Base-by-base conservation (phyloP, 2,329 filamentous ascomycete genomes). In the Hypoxylon sp. region DNA sequence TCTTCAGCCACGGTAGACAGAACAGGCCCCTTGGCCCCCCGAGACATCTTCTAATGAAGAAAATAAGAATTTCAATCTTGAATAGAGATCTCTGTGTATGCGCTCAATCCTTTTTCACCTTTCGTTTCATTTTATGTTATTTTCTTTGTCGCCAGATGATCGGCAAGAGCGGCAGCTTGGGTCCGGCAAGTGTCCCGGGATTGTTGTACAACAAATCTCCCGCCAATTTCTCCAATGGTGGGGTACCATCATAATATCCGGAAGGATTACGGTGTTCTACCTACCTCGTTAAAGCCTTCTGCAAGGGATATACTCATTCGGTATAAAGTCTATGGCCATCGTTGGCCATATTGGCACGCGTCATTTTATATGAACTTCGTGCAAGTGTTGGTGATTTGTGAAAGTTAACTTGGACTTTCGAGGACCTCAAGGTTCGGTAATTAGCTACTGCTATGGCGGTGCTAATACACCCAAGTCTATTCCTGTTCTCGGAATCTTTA, bases 121-220 rank as follows among this genome's bases (percentile, higher is more conserved):
- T 46, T n/a, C 22, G 20, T 33, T 57, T 20, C 25, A n/a, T 42
- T 11, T 56, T 10, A 27, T 55, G 4, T 31, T 44, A 33, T 48
- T 35, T 6, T 44, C 17, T 10, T 17, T 17, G 40, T 11, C 40
- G 27, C 35, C 22, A 13, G 17, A 25, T 56, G 25, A 14, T 17
- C 22, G 25, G 35, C 6, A 48, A 48, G 14, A 33, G 30, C 40
- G 55, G 40, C 55, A 57, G 20, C 46, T 35, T 5, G 11, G 55
- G 14, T 42, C 40, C 55, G 55, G 55, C 55, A 57, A 46, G 27
- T 46, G 40, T 17, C 8, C 40, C 40, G 54, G 27, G 30, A 33
- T 56, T 27, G n/a, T 22, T 56, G 25, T 31, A 25, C 11, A 20
- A 46, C 31, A 37, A 55, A 56, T 56, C 8, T 56, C 40, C 54